phyloP scores from a whole-genome alignment of 768 basidiomycete species.

The Austroboletus eburneus region DNA sequence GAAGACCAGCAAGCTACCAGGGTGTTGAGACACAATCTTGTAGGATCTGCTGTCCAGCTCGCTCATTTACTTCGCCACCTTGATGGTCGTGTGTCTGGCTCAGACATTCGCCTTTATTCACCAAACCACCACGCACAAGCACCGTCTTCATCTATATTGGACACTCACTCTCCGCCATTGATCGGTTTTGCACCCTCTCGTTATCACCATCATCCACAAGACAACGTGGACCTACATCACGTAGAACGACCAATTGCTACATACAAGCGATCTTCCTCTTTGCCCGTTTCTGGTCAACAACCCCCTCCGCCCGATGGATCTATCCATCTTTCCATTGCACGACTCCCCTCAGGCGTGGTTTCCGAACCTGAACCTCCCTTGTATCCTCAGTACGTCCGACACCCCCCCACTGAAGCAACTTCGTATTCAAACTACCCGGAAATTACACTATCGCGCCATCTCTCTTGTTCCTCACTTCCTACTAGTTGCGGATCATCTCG shows the following conservation, averaged over 20 bases:
- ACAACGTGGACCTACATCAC: conserved; percentile 15
- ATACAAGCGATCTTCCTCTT: conserved; percentile 32
- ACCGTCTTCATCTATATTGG: conserved; percentile 30
- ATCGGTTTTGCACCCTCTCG: conserved; percentile 26
- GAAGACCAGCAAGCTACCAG: conserved; percentile 65
- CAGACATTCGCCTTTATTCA: conserved; percentile 35
- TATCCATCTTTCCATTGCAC: conserved; percentile 7
- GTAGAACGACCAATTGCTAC: conserved; percentile 15
- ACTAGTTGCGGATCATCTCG: conserved; percentile 5
- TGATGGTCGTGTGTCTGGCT: conserved; percentile 27
- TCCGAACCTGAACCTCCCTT: conserved; percentile 4
- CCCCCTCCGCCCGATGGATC: conserved; percentile 11
- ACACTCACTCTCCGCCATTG: conserved; percentile 40
- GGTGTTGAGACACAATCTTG: conserved; percentile 59
- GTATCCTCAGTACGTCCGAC: conserved; percentile 15
- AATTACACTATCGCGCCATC: conserved; percentile 7
- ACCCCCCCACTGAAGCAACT: conserved; percentile 6
- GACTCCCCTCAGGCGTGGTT: conserved; percentile 4
- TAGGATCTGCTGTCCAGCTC: conserved; percentile 61
- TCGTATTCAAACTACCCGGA: conserved; percentile 17
- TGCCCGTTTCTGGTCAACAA: conserved; percentile 5
- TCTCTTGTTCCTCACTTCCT: conserved; percentile 10
- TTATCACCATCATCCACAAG: conserved; percentile 29
- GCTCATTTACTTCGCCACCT: conserved; percentile 51
- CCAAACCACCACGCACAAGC: conserved; percentile 34